Percentiles rank a stretch among this genome's conserved stretches.
phyloP scores from a whole-genome alignment of 495 filamentous ascomycete genomes.

The Lophium mytilinum region DNA sequence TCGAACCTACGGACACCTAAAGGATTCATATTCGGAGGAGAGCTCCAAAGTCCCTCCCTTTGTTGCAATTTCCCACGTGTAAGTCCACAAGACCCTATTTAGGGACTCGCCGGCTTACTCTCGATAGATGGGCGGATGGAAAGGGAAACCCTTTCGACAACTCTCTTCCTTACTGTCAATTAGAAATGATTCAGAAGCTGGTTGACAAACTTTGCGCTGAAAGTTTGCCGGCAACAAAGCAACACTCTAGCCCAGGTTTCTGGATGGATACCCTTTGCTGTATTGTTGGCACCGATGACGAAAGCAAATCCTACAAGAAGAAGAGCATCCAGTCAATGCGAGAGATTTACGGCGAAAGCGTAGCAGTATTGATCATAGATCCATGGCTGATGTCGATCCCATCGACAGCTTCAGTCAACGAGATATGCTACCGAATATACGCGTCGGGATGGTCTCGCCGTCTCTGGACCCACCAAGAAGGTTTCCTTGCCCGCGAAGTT shows the following conservation, averaged over 20 bases:
- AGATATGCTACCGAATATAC: constrained; percentile 22
- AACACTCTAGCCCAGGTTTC: constrained; percentile 5
- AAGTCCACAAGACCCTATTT: background rate
- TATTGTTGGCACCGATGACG: background rate
- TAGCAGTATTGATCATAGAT: constrained; percentile 3
- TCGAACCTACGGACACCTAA: background rate
- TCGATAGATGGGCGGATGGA: constrained; percentile 22
- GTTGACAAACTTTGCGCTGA: constrained; percentile 8
- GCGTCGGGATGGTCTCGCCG: constrained; percentile 24
- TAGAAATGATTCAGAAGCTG: constrained; percentile 6
- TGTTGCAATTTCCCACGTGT: constrained; percentile 26
- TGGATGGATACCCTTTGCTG: constrained; percentile 20
- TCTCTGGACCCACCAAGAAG: constrained; percentile 33
- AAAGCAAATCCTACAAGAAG: constrained; percentile 1
- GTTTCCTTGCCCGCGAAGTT: constrained; percentile 17
- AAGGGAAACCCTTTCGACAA: constrained; percentile 23
- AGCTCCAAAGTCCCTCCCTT: background rate
- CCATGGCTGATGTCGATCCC: constrained; percentile 6
- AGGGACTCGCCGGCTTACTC: background rate
- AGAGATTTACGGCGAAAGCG: constrained; percentile 2
- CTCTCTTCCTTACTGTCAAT: constrained; percentile 19
- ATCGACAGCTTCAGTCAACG: constrained; percentile 7
- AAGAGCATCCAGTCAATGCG: constrained; percentile 5
- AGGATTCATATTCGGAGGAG: background rate
- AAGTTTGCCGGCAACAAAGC: background rate